These are phyloP conservation scores for Vickermania spadyakhi DNA, from an alignment of 208 protist genomes.

Conservation along the genomic window DNA sequence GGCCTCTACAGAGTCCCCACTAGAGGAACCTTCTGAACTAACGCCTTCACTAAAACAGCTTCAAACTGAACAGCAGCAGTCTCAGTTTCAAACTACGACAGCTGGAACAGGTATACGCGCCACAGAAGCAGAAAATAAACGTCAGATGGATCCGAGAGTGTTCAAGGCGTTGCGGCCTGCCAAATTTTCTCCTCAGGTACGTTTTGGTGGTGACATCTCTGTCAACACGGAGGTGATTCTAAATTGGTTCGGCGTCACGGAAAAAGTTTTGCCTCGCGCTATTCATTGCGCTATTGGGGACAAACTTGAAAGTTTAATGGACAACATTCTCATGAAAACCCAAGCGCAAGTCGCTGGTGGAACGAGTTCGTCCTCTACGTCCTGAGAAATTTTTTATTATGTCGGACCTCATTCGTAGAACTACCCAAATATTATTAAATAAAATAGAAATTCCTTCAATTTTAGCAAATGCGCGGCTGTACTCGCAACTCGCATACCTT, in stretches of 20 bases:
- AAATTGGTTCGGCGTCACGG: conserved; percentile 80
- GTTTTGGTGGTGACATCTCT: conserved; percentile 80
- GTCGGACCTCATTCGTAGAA: too few species aligned
- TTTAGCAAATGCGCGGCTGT: conserved; percentile 6
- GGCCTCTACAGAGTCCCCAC: not conserved
- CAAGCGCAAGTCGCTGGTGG: too few species aligned
- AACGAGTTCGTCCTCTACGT: too few species aligned
- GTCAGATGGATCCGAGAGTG: conserved; percentile 17
- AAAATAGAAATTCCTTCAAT: conserved; percentile 9
- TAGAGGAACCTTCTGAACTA: not conserved
- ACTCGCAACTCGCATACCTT: conserved; percentile 1
- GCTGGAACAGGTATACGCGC: not conserved
- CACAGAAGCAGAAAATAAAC: not conserved
- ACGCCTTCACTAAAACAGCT: not conserved
- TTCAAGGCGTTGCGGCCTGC: conserved; percentile 43
- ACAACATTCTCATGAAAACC: conserved; percentile 16
- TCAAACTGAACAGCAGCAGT: not conserved
- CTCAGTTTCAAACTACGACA: not conserved
- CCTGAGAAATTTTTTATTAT: too few species aligned
- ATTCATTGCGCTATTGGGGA: conserved; percentile 61
- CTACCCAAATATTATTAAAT: too few species aligned
- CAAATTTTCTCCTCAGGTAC: conserved; percentile 81
- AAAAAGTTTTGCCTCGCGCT: conserved; percentile 78
- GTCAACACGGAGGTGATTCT: conserved; percentile 86
- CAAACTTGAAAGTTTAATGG: conserved; percentile 37